Percentiles rank a stretch among this genome's conserved stretches.
phyloP scores from a whole-genome alignment of 2,329 filamentous ascomycete species.

The Westerdykella sp. region DNA sequence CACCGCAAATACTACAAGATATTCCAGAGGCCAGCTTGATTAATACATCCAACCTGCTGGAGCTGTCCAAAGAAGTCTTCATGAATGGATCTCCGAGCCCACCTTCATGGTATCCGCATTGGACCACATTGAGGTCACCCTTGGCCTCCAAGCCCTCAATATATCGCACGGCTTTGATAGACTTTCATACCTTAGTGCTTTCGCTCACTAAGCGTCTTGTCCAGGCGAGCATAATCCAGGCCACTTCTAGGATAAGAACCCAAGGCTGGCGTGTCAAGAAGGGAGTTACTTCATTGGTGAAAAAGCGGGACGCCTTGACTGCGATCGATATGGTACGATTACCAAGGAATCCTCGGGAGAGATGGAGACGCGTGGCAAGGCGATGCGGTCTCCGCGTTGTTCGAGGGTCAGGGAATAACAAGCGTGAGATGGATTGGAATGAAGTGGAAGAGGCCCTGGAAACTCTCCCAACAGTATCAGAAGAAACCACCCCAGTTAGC shows the following conservation, averaged over 20 bases:
- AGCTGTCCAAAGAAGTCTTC: constrained; percentile 29
- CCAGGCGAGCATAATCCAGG: constrained; percentile 62
- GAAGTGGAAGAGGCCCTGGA: constrained; percentile 29
- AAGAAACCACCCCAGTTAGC: constrained; percentile 16
- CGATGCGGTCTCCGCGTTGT: constrained; percentile 50
- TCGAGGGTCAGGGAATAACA: constrained; percentile 15
- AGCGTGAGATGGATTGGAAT: constrained; percentile 41
- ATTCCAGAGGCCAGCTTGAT: constrained; percentile 33
- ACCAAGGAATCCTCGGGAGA: constrained; percentile 40
- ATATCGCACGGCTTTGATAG: constrained; percentile 66
- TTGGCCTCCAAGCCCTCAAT: constrained; percentile 65
- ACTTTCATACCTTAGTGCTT: constrained; percentile 63
- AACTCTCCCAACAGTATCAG: constrained; percentile 21
- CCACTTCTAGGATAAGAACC: constrained; percentile 61
- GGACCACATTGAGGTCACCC: constrained; percentile 54
- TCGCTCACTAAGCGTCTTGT: constrained; percentile 66
- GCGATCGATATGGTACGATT: constrained; percentile 52
- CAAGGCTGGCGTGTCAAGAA: constrained; percentile 27
- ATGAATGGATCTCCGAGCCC: constrained; percentile 30
- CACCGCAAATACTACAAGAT: constrained; percentile 16
- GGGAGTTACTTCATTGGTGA: constrained; percentile 33
- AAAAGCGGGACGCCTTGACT: constrained; percentile 47
- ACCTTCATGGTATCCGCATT: constrained; percentile 24
- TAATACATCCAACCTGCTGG: constrained; percentile 22
- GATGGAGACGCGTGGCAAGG: constrained; percentile 49